Conservation (phyloP, 495 filamentous ascomycete species). For the Penicillium chermesinum region DNA sequence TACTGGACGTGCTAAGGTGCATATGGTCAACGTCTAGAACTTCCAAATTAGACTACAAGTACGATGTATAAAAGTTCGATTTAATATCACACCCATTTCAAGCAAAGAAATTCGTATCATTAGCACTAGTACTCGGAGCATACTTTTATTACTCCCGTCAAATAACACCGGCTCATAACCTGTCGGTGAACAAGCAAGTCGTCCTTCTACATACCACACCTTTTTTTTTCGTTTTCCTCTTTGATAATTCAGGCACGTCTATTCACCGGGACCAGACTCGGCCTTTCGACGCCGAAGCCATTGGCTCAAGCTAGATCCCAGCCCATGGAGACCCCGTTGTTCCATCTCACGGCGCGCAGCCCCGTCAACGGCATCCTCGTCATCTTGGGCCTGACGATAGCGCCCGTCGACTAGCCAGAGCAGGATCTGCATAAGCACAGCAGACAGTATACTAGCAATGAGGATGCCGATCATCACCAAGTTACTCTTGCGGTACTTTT, state of each 20-base stretch:
- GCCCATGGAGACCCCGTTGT: slow-evolving; percentile 61
- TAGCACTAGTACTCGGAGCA: no score
- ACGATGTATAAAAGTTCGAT: neutral
- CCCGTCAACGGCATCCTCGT: slow-evolving; percentile 56
- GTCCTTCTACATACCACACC: no score
- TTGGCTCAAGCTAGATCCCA: slow-evolving; percentile 30
- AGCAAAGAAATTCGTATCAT: no score
- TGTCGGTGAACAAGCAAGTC: no score
- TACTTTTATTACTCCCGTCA: no score
- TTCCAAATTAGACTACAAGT: neutral
- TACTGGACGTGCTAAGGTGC: slow-evolving; percentile 48
- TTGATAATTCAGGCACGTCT: no score
- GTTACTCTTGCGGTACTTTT: slow-evolving; percentile 78
- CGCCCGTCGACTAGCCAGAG: slow-evolving; percentile 57
- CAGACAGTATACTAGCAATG: slow-evolving; percentile 66
- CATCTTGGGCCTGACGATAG: slow-evolving; percentile 40
- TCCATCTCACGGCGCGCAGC: slow-evolving; percentile 63
- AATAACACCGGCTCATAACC: no score
- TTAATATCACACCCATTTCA: no score
- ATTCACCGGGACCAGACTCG: no score
- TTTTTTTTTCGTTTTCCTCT: no score
- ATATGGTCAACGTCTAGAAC: slow-evolving; percentile 31
- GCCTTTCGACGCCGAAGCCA: slow-evolving; percentile 9
- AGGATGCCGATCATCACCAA: slow-evolving; percentile 84
- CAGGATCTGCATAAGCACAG: slow-evolving; percentile 60